Conservation (phyloP, 2,329 filamentous ascomycete genomes). For the Didymella pomorum region DNA sequence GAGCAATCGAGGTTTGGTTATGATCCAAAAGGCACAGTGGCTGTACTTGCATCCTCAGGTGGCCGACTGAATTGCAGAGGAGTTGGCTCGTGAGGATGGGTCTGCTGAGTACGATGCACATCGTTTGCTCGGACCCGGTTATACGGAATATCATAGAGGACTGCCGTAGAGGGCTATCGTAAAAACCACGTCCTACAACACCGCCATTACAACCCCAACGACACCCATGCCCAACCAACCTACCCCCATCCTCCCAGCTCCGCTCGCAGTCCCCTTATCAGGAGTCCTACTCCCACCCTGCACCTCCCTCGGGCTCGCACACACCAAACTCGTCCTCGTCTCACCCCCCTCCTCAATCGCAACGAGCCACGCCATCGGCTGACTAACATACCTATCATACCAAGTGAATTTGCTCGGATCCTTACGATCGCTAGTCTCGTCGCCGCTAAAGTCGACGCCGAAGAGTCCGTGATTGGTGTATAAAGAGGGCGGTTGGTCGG, state of each 20-base stretch:
- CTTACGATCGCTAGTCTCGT: background rate
- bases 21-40: no score
- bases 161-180: no score
- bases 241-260: background rate
- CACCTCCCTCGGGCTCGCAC: background rate
- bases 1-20: no score
- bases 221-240: background rate
- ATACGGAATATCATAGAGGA: no score
- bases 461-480: background rate
- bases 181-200: background rate
- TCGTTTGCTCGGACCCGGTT: no score
- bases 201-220: background rate
- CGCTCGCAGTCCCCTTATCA: background rate
- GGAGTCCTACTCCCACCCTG: background rate
- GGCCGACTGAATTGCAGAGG: no score
- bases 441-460: background rate
- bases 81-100: no score
- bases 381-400: conserved; percentile 2
- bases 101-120: no score
- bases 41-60: no score
- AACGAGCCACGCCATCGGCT: conserved; percentile 2
- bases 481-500: background rate
- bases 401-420: conserved; percentile 7
- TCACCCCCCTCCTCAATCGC: background rate
- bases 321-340: conserved; percentile 1